These are phyloP conservation scores for Blakeslea trispora DNA, from an alignment of 371 early-diverging fungal genomes.

Conservation along the genomic window DNA sequence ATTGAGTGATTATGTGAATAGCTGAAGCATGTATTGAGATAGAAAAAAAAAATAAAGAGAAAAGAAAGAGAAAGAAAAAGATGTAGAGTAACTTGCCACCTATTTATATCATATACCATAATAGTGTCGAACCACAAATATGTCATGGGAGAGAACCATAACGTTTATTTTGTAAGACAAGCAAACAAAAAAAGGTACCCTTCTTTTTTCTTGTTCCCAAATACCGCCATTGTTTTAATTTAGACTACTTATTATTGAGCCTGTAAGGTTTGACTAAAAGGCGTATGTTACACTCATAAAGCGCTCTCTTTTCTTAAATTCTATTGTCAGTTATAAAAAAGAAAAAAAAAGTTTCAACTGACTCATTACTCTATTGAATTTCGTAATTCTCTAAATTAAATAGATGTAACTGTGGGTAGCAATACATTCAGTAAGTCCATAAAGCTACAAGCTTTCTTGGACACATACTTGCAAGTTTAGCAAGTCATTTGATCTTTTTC, in stretches of 20 bases:
- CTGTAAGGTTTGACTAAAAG: background rate
- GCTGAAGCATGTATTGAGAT: constrained; percentile 3
- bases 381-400: no score
- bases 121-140: constrained; percentile 5
- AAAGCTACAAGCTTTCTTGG: no score
- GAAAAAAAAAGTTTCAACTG: no score
- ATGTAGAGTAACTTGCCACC: background rate
- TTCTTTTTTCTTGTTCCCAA: background rate
- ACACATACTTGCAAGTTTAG: no score
- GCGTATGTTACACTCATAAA: background rate
- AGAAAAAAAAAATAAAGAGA: background rate
- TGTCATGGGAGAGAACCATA: constrained; percentile 18
- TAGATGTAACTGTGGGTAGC: no score
- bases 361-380: no score
- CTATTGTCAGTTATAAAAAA: no score
- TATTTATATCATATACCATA: constrained; percentile 5
- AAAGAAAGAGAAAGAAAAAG: background rate
- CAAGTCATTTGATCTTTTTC: no score
- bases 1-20: constrained; percentile 1
- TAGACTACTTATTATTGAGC: background rate
- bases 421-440: no score
- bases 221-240: constrained; percentile 11
- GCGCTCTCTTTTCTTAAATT: no score
- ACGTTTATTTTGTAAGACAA: background rate
- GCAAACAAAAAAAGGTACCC: constrained; percentile 3